A percentile compares a stretch with the other conserved stretches of the same genome.
Conservation (phyloP, 2,329 filamentous ascomycete genomes). For the Truncatella angustata region DNA sequence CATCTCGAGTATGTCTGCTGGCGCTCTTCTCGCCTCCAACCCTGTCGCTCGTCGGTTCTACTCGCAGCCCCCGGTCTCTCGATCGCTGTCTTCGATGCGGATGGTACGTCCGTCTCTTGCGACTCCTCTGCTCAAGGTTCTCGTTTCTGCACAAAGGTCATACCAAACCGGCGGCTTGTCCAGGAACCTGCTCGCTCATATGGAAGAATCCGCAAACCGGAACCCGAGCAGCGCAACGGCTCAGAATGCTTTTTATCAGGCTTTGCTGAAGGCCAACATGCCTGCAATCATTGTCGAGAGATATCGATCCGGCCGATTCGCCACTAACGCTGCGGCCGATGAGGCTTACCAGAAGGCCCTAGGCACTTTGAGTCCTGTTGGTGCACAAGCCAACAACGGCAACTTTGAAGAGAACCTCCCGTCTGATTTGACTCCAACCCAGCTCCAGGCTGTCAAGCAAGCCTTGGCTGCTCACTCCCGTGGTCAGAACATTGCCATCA, state of each 20-base stretch:
- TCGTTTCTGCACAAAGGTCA: conserved; percentile 27
- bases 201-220: conserved; percentile 90
- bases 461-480: conserved; percentile 71
- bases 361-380: conserved; percentile 33
- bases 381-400: conserved; percentile 26
- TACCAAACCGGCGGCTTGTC: conserved; percentile 51
- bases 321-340: conserved; percentile 75
- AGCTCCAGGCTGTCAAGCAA: conserved; percentile 77
- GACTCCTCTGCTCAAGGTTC: conserved; percentile 14
- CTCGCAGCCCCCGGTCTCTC: conserved; percentile 17
- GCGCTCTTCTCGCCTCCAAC: conserved; percentile 27
- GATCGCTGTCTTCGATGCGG: conserved; percentile 23
- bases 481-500: conserved; percentile 63
- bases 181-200: conserved; percentile 71
- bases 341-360: conserved; percentile 77
- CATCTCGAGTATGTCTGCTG: conserved; percentile 28
- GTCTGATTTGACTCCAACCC: conserved; percentile 52
- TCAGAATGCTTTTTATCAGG: conserved; percentile 92
- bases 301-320: conserved; percentile 83
- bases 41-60: conserved; percentile 24
- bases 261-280: conserved; percentile 88
- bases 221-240: conserved; percentile 84
- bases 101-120: conserved; percentile 15
- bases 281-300: conserved; percentile 88
- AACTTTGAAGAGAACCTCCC: conserved; percentile 30